phyloP scores from a whole-genome alignment of 2,329 filamentous ascomycete species.

The Penicillium sp. region DNA sequence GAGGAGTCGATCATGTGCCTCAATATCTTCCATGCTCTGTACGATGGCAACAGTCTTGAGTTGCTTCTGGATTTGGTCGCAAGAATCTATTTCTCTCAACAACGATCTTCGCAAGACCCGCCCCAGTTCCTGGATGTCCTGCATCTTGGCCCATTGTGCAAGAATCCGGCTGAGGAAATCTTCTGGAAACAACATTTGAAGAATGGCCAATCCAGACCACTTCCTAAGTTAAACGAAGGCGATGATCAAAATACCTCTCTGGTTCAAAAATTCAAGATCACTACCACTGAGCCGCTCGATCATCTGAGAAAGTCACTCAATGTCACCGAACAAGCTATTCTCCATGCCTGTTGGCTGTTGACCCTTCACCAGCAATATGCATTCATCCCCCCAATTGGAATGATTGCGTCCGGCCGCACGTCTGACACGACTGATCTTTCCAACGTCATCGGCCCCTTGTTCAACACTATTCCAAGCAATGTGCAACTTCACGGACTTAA shows the following conservation, averaged over 20 bases:
- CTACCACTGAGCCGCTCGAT: conserved; percentile 44
- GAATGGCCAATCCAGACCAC: conserved; percentile 21
- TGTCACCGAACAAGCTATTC: conserved; percentile 71
- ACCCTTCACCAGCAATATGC: conserved; percentile 52
- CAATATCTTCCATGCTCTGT: conserved; percentile 77
- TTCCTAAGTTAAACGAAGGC: conserved; percentile 3
- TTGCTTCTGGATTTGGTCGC: conserved; percentile 58
- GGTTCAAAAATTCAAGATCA: conserved; percentile 16
- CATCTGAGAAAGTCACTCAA: conserved; percentile 53
- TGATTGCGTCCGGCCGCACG: conserved; percentile 72
- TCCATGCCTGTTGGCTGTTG: conserved; percentile 68
- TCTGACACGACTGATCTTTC: conserved; percentile 61
- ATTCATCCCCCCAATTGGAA: conserved; percentile 55
- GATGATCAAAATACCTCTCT: conserved; percentile 10
- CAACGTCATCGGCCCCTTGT: conserved; percentile 69
- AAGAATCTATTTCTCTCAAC: conserved; percentile 43
- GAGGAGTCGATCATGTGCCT: conserved; percentile 47
- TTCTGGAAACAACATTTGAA: conserved; percentile 65
- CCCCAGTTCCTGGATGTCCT: conserved; percentile 59
- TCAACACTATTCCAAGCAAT: conserved; percentile 80
- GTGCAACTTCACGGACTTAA: conserved; percentile 40
- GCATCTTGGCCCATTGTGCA: conserved; percentile 60
- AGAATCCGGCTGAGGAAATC: conserved; percentile 41
- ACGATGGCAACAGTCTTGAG: conserved; percentile 74
- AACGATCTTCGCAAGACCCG: conserved; percentile 29